Conservation (phyloP, 1,284 basidiomycete species). For the Trametes versicolor region DNA sequence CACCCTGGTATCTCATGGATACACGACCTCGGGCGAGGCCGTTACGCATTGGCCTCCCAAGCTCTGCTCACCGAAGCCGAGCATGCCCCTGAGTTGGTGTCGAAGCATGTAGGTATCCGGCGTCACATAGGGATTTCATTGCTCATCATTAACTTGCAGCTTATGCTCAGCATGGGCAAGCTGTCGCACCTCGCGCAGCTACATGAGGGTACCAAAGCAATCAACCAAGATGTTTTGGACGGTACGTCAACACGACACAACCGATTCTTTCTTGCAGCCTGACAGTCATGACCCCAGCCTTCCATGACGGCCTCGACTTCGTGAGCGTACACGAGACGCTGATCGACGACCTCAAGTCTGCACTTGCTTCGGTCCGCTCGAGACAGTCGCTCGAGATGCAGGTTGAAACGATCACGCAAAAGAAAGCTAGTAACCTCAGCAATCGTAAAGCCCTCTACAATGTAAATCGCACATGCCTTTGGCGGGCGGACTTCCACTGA, state of each 20-base stretch:
- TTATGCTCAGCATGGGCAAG: slow-evolving; percentile 81
- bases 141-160: background rate
- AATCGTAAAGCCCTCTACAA: slow-evolving; percentile 55
- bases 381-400: slow-evolving; percentile 75
- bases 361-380: slow-evolving; percentile 56
- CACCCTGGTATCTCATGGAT: slow-evolving; percentile 87
- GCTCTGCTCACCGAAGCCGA: slow-evolving; percentile 73
- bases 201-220: slow-evolving; percentile 61
- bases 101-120: slow-evolving; percentile 71
- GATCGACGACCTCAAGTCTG: slow-evolving; percentile 64
- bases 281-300: slow-evolving; percentile 52
- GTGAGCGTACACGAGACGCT: slow-evolving; percentile 77
- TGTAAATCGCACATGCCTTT: slow-evolving; percentile 45
- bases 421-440: slow-evolving; percentile 59
- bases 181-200: slow-evolving; percentile 83
- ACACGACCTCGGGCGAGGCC: slow-evolving; percentile 81
- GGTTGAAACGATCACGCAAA: slow-evolving; percentile 66
- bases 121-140: background rate
- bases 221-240: slow-evolving; percentile 63
- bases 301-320: slow-evolving; percentile 80
- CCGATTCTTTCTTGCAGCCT: slow-evolving; percentile 9
- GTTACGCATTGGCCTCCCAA: slow-evolving; percentile 72
- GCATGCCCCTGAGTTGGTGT: slow-evolving; percentile 65
- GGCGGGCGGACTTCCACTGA: background rate
- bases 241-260: slow-evolving; percentile 48